Conservation (phyloP, 2,329 filamentous ascomycete genomes). For the Pseudohalonectria lignicola region DNA sequence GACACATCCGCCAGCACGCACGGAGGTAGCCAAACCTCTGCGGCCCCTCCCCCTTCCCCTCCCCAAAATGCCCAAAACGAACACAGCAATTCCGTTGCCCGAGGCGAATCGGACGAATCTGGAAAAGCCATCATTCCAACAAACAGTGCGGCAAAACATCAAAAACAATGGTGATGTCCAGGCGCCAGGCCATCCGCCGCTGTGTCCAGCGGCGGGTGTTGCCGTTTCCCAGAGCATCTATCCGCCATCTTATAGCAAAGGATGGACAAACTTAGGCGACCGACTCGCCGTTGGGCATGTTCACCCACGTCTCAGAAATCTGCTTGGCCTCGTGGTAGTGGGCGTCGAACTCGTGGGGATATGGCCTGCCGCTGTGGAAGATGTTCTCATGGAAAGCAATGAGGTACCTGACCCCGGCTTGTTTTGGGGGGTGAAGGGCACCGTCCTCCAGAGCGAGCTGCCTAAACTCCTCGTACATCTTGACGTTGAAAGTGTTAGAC, state of each 20-base stretch:
- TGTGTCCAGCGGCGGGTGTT: too few species aligned
- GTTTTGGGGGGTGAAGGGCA: constrained; percentile 28
- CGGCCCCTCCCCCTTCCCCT: too few species aligned
- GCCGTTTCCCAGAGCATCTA: too few species aligned
- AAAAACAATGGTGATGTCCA: background rate
- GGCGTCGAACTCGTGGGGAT: constrained; percentile 15
- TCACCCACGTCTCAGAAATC: constrained; percentile 5
- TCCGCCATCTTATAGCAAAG: too few species aligned
- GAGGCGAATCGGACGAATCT: too few species aligned
- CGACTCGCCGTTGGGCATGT: constrained; percentile 6
- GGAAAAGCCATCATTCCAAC: background rate
- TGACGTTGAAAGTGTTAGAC: constrained; percentile 60
- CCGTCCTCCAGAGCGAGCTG: constrained; percentile 55
- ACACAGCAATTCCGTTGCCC: too few species aligned
- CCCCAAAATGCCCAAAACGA: too few species aligned
- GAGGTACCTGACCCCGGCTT: constrained; percentile 49
- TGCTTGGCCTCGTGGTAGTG: constrained; percentile 16
- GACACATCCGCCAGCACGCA: too few species aligned
- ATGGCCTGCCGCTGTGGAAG: constrained; percentile 11
- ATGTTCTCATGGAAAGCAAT: constrained; percentile 48
- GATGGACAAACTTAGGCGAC: background rate
- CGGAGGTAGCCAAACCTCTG: too few species aligned
- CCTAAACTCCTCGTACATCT: constrained; percentile 68
- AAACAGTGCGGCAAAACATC: background rate
- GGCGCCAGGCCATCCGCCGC: too few species aligned